A percentile compares a stretch with the other conserved stretches of the same genome.
Evolutionary conservation across 805 yeast species (phyloP).

Genomic region (Cyberlindnera maritima): DNA sequence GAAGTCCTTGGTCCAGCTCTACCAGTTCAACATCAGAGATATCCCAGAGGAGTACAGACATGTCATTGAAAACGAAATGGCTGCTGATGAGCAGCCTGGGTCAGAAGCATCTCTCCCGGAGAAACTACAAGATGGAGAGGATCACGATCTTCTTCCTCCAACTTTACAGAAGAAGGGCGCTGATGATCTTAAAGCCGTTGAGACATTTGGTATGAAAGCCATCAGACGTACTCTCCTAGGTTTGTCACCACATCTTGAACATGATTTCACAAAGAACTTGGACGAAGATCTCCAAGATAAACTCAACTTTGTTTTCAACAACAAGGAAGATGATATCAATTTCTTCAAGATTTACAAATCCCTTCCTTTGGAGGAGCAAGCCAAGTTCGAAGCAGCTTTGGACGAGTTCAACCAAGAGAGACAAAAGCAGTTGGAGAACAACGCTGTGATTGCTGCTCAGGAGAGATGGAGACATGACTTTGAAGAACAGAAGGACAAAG

Average conservation of each 20-base stretch:
- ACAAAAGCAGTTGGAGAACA: slow-evolving; percentile 70
- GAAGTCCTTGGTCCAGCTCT: slow-evolving; percentile 23
- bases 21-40: slow-evolving; percentile 21
- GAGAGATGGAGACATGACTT: slow-evolving; percentile 86
- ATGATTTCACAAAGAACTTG: slow-evolving; percentile 31
- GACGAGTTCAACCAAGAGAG: slow-evolving; percentile 72
- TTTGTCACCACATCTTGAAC: slow-evolving; percentile 33
- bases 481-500: slow-evolving; percentile 61
- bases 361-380: slow-evolving; percentile 47
- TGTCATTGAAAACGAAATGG: slow-evolving; percentile 16
- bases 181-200: slow-evolving; percentile 60
- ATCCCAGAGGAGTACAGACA: slow-evolving; percentile 36
- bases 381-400: slow-evolving; percentile 60
- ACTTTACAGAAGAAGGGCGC: slow-evolving; percentile 49
- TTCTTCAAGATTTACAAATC: slow-evolving; percentile 64
- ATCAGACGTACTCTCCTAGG: slow-evolving; percentile 73
- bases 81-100: not conserved
- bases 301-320: slow-evolving; percentile 31
- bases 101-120: not conserved
- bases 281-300: slow-evolving; percentile 34
- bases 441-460: slow-evolving; percentile 81
- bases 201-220: slow-evolving; percentile 73
- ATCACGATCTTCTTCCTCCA: slow-evolving; percentile 29
- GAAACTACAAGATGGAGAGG: slow-evolving; percentile 3
- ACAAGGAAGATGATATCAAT: slow-evolving; percentile 38